Conservation (phyloP, 495 filamentous ascomycete species). For the Lophium mytilinum region DNA sequence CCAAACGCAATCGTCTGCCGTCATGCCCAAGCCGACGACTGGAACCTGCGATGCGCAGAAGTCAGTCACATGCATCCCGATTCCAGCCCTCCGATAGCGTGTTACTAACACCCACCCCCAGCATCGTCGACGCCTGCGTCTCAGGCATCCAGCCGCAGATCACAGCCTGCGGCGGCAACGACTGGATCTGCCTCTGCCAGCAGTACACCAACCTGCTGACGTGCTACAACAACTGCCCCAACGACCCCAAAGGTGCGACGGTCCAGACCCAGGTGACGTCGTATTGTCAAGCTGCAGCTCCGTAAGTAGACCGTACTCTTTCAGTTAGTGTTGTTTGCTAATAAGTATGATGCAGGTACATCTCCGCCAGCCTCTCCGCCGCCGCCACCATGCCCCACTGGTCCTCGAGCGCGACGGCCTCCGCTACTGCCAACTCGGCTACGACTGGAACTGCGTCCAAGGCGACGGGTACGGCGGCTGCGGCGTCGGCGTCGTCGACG, state of each 20-base stretch:
- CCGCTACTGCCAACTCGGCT: conserved; percentile 1
- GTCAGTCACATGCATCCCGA: neutral
- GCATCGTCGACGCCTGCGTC: conserved; percentile 31
- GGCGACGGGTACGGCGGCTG: conserved; percentile 1
- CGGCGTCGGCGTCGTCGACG: neutral
- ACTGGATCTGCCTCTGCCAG: conserved; percentile 33
- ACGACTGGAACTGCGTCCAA: neutral
- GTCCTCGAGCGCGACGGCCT: neutral
- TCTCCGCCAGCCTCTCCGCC: conserved; percentile 7
- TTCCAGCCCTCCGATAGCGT: neutral
- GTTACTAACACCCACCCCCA: conserved; percentile 1
- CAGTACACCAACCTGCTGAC: conserved; percentile 26
- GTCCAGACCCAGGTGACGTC: conserved; percentile 21
- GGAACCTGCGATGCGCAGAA: conserved; percentile 22
- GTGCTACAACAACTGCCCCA: conserved; percentile 35
- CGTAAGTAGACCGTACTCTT: conserved; percentile 19
- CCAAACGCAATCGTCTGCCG: conserved; percentile 21
- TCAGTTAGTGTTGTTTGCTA: neutral
- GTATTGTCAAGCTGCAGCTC: conserved; percentile 30
- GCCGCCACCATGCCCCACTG: conserved; percentile 6
- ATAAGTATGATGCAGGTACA: conserved; percentile 3
- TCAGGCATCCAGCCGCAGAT: conserved; percentile 15
- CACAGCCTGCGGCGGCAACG: conserved; percentile 26
- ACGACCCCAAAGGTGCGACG: neutral
- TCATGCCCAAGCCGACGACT: neutral